Evolutionary conservation across 2,329 filamentous ascomycete species (phyloP).

Genomic region (Acrocalymma vagum): DNA sequence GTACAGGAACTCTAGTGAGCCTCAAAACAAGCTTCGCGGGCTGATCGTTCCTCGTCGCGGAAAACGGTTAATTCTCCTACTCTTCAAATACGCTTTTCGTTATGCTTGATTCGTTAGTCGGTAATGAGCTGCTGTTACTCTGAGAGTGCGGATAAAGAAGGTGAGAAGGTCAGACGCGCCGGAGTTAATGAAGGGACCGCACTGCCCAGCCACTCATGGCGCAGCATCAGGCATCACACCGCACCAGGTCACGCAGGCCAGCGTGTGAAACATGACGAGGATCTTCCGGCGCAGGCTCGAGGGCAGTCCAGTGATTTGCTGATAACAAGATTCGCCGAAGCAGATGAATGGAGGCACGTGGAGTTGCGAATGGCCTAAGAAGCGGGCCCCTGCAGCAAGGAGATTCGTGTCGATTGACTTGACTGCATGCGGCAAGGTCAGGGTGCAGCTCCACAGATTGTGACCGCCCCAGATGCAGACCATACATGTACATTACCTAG

Average conservation of each 20-base stretch:
- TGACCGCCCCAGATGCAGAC: too few relatives aligned
- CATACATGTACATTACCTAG: too few relatives aligned
- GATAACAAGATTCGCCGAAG: too few relatives aligned
- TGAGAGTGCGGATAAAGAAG: slow-evolving; percentile 9
- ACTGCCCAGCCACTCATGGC: slow-evolving; percentile 44
- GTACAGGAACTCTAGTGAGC: slow-evolving; percentile 9
- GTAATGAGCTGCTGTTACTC: too few relatives aligned
- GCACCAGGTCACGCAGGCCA: slow-evolving; percentile 33
- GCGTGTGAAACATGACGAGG: slow-evolving; percentile 41
- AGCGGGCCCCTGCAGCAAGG: too few relatives aligned
- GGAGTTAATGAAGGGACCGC: slow-evolving; percentile 2
- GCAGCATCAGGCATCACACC: slow-evolving; percentile 35
- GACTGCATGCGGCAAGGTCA: too few relatives aligned
- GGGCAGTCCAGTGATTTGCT: slow-evolving; percentile 37
- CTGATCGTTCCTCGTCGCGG: slow-evolving; percentile 33
- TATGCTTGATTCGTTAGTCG: slow-evolving; percentile 33
- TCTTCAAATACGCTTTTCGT: background rate
- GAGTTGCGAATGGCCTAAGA: too few relatives aligned
- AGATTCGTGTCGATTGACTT: too few relatives aligned
- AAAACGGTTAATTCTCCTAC: slow-evolving; percentile 7
- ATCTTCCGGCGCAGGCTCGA: slow-evolving; percentile 28
- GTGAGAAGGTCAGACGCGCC: slow-evolving; percentile 11
- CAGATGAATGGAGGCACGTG: too few relatives aligned
- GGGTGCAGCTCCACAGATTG: too few relatives aligned
- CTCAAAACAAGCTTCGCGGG: slow-evolving; percentile 38